Evolutionary conservation across 306 rosid species (phyloP).

Genomic region (Astragalus glycyphyllos): DNA sequence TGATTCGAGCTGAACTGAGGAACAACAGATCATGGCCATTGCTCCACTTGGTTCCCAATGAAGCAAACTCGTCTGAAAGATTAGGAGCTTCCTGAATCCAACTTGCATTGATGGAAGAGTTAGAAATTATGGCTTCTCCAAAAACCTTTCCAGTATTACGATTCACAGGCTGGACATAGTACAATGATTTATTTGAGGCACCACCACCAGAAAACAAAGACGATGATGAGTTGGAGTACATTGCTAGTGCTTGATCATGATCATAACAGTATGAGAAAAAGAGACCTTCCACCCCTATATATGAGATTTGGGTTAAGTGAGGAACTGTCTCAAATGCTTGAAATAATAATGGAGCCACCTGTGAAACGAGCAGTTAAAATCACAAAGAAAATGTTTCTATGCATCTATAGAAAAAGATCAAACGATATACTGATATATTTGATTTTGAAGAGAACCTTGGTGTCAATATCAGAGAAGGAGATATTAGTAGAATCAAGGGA

Average conservation of each 20-base stretch:
- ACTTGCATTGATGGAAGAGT: constrained; percentile 31
- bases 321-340: constrained; percentile 56
- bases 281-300: constrained; percentile 53
- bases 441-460: constrained; percentile 38
- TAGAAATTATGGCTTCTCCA: constrained; percentile 44
- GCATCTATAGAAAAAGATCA: background rate
- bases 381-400: background rate
- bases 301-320: constrained; percentile 55
- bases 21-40: constrained; percentile 40
- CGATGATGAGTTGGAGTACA: constrained; percentile 54
- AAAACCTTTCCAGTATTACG: constrained; percentile 49
- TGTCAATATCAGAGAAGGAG: constrained; percentile 43
- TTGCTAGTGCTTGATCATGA: constrained; percentile 45
- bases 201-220: background rate
- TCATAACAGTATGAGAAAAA: constrained; percentile 56
- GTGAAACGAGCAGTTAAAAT: background rate
- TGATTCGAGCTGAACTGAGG: constrained; percentile 49
- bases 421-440: constrained; percentile 12
- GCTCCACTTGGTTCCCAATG: constrained; percentile 52
- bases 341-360: constrained; percentile 65
- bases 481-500: background rate
- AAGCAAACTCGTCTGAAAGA: constrained; percentile 41
- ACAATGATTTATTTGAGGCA: constrained; percentile 15
- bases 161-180: constrained; percentile 48
- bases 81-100: constrained; percentile 45